Conservation (phyloP, 108 stramenopile species). For the Fistulifera pelliculosa region DNA sequence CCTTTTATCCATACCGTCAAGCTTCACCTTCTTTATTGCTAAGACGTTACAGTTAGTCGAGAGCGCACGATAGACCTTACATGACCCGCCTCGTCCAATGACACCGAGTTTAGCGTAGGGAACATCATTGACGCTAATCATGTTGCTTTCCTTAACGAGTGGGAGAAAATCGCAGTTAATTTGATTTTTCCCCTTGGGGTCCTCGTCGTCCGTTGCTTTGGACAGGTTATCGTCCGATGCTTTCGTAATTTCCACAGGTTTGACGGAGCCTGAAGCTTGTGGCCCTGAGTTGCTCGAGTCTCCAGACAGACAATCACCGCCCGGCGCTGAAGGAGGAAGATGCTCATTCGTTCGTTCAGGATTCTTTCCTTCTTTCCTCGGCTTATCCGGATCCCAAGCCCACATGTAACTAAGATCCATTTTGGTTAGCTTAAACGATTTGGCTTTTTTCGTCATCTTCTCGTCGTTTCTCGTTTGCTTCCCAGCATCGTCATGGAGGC, state of each 20-base stretch:
- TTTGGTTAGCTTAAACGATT: constrained; percentile 26
- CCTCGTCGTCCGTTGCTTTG: background rate
- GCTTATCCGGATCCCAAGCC: constrained; percentile 63
- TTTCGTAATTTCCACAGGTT: no score
- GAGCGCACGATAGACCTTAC: constrained; percentile 89
- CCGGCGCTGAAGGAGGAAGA: constrained; percentile 11
- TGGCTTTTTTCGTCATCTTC: background rate
- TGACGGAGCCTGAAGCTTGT: no score
- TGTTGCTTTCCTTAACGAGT: constrained; percentile 70
- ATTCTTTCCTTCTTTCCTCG: constrained; percentile 10
- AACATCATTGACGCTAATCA: constrained; percentile 67
- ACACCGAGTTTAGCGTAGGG: constrained; percentile 87
- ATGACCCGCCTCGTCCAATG: constrained; percentile 96
- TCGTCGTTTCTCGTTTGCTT: background rate
- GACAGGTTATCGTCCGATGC: no score
- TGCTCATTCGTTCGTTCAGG: background rate
- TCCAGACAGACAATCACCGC: background rate
- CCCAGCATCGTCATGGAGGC: background rate
- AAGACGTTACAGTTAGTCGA: constrained; percentile 69
- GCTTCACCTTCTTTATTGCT: constrained; percentile 95
- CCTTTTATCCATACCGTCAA: constrained; percentile 74
- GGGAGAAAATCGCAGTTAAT: constrained; percentile 56
- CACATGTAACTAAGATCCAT: constrained; percentile 82
- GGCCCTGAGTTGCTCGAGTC: no score
- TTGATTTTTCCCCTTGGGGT: background rate